Evolutionary conservation across 306 rosid genomes (phyloP), one percentile per base, ranked within the genome.

Genomic region (Lotus japonicus): DNA sequence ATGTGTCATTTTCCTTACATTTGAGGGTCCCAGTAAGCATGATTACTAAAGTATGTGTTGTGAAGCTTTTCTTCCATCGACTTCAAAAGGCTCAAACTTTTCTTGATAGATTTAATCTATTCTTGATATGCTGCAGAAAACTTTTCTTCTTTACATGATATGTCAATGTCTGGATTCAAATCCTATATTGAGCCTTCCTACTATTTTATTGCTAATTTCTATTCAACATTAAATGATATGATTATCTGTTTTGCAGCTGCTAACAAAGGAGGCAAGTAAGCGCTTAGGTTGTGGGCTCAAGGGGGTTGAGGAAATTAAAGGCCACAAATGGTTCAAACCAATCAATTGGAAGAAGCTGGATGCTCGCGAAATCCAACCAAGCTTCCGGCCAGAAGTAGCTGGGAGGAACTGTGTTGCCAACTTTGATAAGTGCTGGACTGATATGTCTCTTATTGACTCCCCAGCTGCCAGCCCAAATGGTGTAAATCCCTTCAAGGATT

Each of bases 401-500:
- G 98, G 98, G 33, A 85, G 23, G 82, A 79, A 84, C 41, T 92
- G 98, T 64, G 84, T 92, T 46, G 97, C 98, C 68, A 92, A 92
- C 89, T 92, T 92, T 64, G 98, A 89, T 52, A 89, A 86, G 81
- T 79, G 86, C 68, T 92, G 97, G 98, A 92, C 98, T 1, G 97
- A 92, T 28, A 92, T 92, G 98, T 84, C 98, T 1, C 74, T 92
- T 7, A 88, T 79, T 7, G 97, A 78, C 68, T 92, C 98, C 0
- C 98, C 98, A 0, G 96, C 89, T 6, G 88, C 88, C 44, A 92
- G 98, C 51, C 98, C 98, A 0, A 82, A 79, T 68, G 84, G 82
- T 9, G 98, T 87, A 46, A 88, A 88, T 60, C 86, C 80, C 71
- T 92, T 89, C 86, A 80, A 68, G 43, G 96, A 83, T 58, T 92